phyloP scores from a whole-genome alignment of 2,329 filamentous ascomycete species.

The Colletotrichum liriopes region DNA sequence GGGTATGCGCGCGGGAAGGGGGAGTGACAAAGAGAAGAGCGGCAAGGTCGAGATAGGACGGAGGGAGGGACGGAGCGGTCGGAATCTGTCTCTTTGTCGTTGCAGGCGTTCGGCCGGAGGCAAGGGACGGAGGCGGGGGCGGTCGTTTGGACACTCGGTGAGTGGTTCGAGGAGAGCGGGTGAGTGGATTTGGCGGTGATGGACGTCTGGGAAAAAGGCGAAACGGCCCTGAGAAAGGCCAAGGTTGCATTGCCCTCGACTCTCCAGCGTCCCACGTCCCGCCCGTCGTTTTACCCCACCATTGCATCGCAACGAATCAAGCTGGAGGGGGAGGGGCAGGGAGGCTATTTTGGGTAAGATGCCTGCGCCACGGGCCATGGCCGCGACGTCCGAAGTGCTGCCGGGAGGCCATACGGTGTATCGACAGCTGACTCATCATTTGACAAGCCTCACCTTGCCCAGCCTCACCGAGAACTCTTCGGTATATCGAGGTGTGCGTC shows the following conservation, averaged over 20 bases:
- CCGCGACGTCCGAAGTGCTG: neutral
- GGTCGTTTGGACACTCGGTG: slow-evolving; percentile 25
- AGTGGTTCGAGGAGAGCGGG: slow-evolving; percentile 6
- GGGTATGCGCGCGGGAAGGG: neutral
- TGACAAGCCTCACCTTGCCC: neutral
- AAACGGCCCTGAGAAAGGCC: slow-evolving; percentile 39
- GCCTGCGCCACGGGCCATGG: neutral
- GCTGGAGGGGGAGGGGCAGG: slow-evolving; percentile 18
- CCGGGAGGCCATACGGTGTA: too few relatives aligned
- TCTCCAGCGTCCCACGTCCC: slow-evolving; percentile 10
- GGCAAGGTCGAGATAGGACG: neutral
- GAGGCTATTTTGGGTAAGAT: neutral
- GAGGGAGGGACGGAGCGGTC: neutral
- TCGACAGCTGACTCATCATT: neutral
- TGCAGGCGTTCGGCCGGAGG: slow-evolving; percentile 1
- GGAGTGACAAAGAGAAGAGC: neutral
- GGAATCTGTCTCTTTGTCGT: slow-evolving; percentile 11
- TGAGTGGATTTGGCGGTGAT: slow-evolving; percentile 35
- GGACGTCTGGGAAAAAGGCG: slow-evolving; percentile 25
- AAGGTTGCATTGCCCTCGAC: slow-evolving; percentile 37
- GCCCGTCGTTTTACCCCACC: slow-evolving; percentile 25
- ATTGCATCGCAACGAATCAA: slow-evolving; percentile 37
- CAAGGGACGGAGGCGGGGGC: slow-evolving; percentile 12
- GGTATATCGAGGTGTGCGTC: neutral
- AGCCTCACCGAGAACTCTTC: neutral